phyloP scores from a whole-genome alignment of 2,329 filamentous ascomycete genomes.

The Chrysoporthe austroafricana region DNA sequence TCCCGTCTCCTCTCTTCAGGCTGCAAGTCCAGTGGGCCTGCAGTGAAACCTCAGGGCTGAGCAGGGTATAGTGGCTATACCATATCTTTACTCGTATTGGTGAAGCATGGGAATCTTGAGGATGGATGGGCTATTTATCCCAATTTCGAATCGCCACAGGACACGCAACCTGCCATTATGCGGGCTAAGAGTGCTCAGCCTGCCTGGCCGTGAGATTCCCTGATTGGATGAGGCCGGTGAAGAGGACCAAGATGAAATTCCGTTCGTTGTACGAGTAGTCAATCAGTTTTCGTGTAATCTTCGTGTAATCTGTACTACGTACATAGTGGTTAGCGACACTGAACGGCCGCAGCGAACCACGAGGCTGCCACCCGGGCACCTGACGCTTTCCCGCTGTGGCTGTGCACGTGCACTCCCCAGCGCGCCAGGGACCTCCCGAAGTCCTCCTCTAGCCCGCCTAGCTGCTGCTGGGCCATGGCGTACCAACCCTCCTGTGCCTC shows the following conservation, averaged over 20 bases:
- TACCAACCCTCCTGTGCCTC: too few species aligned
- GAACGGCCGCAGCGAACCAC: not conserved
- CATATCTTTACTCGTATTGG: not conserved
- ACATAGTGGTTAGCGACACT: not conserved
- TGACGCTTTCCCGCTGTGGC: slow-evolving; percentile 6
- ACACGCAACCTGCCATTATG: not conserved
- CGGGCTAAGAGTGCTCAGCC: not conserved
- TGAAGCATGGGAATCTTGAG: not conserved
- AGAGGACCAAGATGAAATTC: not conserved
- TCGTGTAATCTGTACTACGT: not conserved
- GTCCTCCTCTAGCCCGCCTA: not conserved
- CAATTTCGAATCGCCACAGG: slow-evolving; percentile 8
- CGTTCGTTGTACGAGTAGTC: too few species aligned
- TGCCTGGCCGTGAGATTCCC: not conserved
- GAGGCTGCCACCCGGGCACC: slow-evolving; percentile 5
- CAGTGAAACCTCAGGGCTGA: not conserved
- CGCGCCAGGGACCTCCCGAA: not conserved
- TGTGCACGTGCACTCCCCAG: not conserved
- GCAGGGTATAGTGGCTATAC: too few species aligned
- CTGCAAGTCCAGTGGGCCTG: not conserved
- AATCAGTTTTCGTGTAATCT: too few species aligned
- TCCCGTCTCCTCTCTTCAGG: not conserved
- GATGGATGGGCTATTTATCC: not conserved
- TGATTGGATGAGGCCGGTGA: not conserved
- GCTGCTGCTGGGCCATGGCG: too few species aligned